Conservation (phyloP, 495 filamentous ascomycete species). For the Aspergillus olivimuriae region DNA sequence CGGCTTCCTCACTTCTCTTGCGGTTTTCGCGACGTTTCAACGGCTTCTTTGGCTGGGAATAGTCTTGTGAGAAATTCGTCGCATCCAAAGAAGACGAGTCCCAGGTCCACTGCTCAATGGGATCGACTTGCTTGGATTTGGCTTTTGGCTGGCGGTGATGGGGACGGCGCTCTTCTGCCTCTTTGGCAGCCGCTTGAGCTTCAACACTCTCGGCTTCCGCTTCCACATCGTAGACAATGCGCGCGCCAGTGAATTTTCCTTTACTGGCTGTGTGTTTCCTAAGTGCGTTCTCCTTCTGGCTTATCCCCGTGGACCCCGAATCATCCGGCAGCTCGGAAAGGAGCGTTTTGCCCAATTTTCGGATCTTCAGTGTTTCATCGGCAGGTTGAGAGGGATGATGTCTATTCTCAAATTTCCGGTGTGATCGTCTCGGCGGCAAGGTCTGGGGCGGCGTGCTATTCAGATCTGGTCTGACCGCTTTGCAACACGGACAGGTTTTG, state of each 20-base stretch:
- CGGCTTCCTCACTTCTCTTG: constrained; percentile 13
- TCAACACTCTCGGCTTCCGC: not conserved
- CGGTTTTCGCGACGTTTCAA: constrained; percentile 22
- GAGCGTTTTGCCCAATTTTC: constrained; percentile 12
- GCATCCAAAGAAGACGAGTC: constrained; percentile 28
- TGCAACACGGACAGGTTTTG: constrained; percentile 25
- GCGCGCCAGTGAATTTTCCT: not conserved
- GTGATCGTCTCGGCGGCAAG: not conserved
- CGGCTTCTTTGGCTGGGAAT: constrained; percentile 11
- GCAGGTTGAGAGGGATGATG: not conserved
- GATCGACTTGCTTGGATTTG: constrained; percentile 4
- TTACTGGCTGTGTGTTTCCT: not conserved
- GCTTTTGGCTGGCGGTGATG: constrained; percentile 1
- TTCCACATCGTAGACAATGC: not conserved
- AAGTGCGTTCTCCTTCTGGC: constrained; percentile 3
- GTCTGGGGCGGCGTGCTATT: not conserved
- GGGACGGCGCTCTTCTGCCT: not conserved
- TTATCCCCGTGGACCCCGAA: not conserved
- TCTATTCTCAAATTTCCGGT: not conserved
- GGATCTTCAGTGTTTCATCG: constrained; percentile 15
- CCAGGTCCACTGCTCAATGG: constrained; percentile 27
- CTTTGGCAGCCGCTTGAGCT: not conserved
- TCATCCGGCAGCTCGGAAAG: constrained; percentile 6
- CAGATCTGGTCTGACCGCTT: constrained; percentile 18
- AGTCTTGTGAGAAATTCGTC: constrained; percentile 13